Evolutionary conservation across 2,329 filamentous ascomycete genomes (phyloP).

Genomic region (Rhynchosporium agropyri): DNA sequence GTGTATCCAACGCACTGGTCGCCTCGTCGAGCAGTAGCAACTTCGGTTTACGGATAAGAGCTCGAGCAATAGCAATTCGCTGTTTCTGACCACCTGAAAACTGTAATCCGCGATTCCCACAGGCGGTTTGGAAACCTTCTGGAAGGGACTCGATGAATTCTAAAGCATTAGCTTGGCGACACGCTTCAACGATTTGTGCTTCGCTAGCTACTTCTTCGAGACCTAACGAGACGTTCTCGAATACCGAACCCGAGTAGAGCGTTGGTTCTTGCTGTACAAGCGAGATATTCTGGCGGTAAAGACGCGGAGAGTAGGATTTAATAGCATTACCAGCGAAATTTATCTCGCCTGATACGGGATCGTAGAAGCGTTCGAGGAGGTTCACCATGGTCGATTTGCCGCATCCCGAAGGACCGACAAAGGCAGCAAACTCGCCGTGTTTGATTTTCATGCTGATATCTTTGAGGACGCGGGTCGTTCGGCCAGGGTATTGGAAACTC

Average conservation of each 20-base stretch:
- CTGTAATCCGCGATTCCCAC: slow-evolving; percentile 82
- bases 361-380: slow-evolving; percentile 86
- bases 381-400: slow-evolving; percentile 71
- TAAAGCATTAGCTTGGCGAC: slow-evolving; percentile 51
- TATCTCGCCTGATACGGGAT: slow-evolving; percentile 23
- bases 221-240: slow-evolving; percentile 70
- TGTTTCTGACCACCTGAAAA: slow-evolving; percentile 92
- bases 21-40: slow-evolving; percentile 76
- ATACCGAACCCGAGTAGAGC: slow-evolving; percentile 67
- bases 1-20: slow-evolving; percentile 73
- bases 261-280: slow-evolving; percentile 49
- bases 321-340: slow-evolving; percentile 49
- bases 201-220: slow-evolving; percentile 43
- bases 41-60: slow-evolving; percentile 42
- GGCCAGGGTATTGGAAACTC: slow-evolving; percentile 22
- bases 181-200: slow-evolving; percentile 43
- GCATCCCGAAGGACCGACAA: slow-evolving; percentile 56
- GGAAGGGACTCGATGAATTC: slow-evolving; percentile 55
- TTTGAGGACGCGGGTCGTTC: slow-evolving; percentile 17
- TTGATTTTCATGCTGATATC: slow-evolving; percentile 45
- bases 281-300: slow-evolving; percentile 57
- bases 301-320: slow-evolving; percentile 55
- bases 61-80: slow-evolving; percentile 84
- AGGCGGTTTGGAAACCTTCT: slow-evolving; percentile 73
- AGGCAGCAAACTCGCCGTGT: slow-evolving; percentile 74